Evolutionary conservation across 768 basidiomycete species (phyloP).

Genomic region (Suillus tomentosus): DNA sequence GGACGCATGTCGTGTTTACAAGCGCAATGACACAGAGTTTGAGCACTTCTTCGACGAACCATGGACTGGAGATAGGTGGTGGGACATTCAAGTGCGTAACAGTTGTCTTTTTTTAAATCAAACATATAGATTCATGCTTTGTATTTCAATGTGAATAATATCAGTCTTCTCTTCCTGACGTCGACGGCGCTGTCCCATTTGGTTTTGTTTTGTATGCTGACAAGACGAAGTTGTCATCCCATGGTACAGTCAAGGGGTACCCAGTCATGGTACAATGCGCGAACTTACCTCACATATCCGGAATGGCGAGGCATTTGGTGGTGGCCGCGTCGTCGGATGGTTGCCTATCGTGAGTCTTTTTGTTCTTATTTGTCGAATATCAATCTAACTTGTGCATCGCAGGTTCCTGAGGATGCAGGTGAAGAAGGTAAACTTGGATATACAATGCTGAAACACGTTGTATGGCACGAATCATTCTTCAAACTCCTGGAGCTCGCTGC

Average conservation of each 20-base stretch:
- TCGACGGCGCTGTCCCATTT: conserved; percentile 11
- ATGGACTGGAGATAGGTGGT: conserved; percentile 38
- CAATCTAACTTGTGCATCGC: neutral
- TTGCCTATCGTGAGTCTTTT: conserved; percentile 19
- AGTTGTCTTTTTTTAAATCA: neutral
- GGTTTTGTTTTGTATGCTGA: conserved; percentile 22
- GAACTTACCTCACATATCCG: conserved; percentile 22
- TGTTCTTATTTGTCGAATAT: neutral
- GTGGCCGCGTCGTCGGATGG: conserved; percentile 20
- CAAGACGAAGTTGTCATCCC: conserved; percentile 19
- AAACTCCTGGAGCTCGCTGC: conserved; percentile 33
- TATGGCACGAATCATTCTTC: conserved; percentile 42
- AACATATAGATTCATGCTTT: neutral
- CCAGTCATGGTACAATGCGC: conserved; percentile 19
- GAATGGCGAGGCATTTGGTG: conserved; percentile 21
- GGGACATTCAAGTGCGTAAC: conserved; percentile 38
- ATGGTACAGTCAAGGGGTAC: conserved; percentile 24
- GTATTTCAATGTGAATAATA: neutral
- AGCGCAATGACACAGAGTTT: conserved; percentile 28
- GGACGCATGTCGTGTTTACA: conserved; percentile 33
- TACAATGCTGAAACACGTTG: conserved; percentile 34
- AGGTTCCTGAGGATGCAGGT: conserved; percentile 35
- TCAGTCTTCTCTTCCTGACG: conserved; percentile 9
- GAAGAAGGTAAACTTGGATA: conserved; percentile 34
- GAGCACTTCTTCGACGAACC: conserved; percentile 36